These are phyloP conservation scores for Salix suchowensis DNA, from an alignment of 345 rosid species.

Conservation along the genomic window DNA sequence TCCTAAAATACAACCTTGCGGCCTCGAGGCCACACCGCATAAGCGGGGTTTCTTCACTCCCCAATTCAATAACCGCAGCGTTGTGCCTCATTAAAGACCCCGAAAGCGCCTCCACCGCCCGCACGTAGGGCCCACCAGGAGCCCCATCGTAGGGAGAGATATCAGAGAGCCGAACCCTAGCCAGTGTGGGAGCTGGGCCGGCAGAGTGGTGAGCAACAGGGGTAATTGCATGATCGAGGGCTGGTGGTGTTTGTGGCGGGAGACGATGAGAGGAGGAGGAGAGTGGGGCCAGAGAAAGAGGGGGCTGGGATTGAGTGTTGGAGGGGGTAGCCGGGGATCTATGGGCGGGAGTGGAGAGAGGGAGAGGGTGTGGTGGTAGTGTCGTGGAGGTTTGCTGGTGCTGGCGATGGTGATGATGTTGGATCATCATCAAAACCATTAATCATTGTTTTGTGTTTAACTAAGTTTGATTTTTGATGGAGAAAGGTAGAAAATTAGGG, in stretches of 20 bases:
- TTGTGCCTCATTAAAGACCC: constrained; percentile 74
- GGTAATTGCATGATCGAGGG: constrained; percentile 33
- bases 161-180: constrained; percentile 71
- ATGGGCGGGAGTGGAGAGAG: constrained; percentile 21
- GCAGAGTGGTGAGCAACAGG: constrained; percentile 36
- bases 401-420: constrained; percentile 22
- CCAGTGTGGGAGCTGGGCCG: constrained; percentile 35
- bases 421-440: constrained; percentile 41
- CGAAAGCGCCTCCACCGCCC: constrained; percentile 83
- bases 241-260: background rate
- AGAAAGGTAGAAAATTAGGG: background rate
- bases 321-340: constrained; percentile 32
- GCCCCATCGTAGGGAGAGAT: constrained; percentile 74
- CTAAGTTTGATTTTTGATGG: background rate
- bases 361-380: constrained; percentile 22
- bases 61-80: constrained; percentile 82
- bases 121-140: constrained; percentile 48
- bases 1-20: constrained; percentile 67
- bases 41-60: constrained; percentile 60
- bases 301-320: constrained; percentile 14
- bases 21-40: constrained; percentile 86
- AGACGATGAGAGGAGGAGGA: constrained; percentile 15
- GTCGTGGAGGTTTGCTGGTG: constrained; percentile 33
- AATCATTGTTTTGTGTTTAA: constrained; percentile 34
- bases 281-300: constrained; percentile 21